Evolutionary conservation across 305 asterid species (phyloP), one percentile per base, ranked within the genome.

Genomic region (Fraxinus paxiana): DNA sequence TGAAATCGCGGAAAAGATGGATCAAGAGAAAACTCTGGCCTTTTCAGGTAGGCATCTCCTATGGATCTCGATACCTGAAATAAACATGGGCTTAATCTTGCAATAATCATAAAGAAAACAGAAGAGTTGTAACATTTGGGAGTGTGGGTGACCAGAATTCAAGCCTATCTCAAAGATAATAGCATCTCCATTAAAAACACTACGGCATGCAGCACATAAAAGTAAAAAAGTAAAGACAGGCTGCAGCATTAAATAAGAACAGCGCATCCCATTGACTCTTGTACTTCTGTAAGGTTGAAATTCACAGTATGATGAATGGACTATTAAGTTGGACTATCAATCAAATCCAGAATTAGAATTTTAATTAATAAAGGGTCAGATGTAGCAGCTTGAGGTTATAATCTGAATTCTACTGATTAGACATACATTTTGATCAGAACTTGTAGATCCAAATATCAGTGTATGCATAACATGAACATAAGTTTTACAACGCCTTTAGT

Each of bases 11-110:
- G 94, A 77, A 87, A 87, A 17, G 87, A 79, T 30, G 92, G 88
- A 82, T 85, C 92, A 30, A 89, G 89, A 79, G 93, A 77, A 56
- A 88, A 94, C 79, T 90, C 95, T 12, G 95, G 92, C 79, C 83
- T 86, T 84, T 95, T 95, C 86, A 95, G 86, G 87, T 89, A 94
- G 31, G 91, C 96, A 88, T 95, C 98, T 12, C 99, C 99, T 69
- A 94, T 94, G 18, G 99, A 88, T 86, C 98, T 90, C 0, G 98
- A 89, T 26, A 95, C 94, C 99, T 92, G 88, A 46, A 79, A 85
- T n/a, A 56, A 31, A 73, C 43, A 77, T 20, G 43, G 24, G 76
- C 26, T 67, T 74, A 37, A 7, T 51, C 51, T 38, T 63, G 18
- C 72, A 76, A 41, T 5, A 51, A 73, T 56, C 26, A 77, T 35